A percentile compares a stretch with the other conserved stretches of the same genome.
Evolutionary conservation across 306 rosid genomes (phyloP).

Genomic region (Begonia loranthoides): DNA sequence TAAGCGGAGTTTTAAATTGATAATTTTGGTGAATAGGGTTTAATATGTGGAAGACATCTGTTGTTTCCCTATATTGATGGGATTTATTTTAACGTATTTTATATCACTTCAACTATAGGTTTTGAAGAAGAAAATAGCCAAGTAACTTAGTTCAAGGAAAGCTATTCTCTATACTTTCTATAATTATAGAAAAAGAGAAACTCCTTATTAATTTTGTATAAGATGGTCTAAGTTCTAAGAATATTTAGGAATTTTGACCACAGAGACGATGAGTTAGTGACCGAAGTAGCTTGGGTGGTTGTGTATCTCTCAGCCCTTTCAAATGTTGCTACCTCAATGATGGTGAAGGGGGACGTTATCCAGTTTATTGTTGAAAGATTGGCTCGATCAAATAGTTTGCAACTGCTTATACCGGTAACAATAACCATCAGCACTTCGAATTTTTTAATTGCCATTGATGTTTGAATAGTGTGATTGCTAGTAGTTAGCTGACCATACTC

Average conservation of each 20-base stretch:
- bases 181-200: too few species aligned
- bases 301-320: conserved; percentile 93
- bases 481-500: too few species aligned
- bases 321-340: conserved; percentile 55
- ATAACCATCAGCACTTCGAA: neutral
- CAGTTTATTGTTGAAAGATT: conserved; percentile 72
- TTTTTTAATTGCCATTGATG: neutral
- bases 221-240: neutral
- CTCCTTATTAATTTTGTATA: too few species aligned
- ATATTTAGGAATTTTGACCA: conserved; percentile 3
- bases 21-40: too few species aligned
- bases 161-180: too few species aligned
- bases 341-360: conserved; percentile 68
- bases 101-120: too few species aligned
- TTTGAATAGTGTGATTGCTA: too few species aligned
- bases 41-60: too few species aligned
- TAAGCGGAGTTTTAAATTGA: conserved; percentile 19
- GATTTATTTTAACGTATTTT: too few species aligned
- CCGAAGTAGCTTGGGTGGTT: conserved; percentile 95
- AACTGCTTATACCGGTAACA: conserved; percentile 78
- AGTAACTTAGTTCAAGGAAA: too few species aligned
- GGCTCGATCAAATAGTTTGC: conserved; percentile 65
- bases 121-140: too few species aligned
- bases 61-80: too few species aligned
- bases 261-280: conserved; percentile 93